phyloP scores from a whole-genome alignment of 2,329 filamentous ascomycete species.

The Monilinia polystroma region DNA sequence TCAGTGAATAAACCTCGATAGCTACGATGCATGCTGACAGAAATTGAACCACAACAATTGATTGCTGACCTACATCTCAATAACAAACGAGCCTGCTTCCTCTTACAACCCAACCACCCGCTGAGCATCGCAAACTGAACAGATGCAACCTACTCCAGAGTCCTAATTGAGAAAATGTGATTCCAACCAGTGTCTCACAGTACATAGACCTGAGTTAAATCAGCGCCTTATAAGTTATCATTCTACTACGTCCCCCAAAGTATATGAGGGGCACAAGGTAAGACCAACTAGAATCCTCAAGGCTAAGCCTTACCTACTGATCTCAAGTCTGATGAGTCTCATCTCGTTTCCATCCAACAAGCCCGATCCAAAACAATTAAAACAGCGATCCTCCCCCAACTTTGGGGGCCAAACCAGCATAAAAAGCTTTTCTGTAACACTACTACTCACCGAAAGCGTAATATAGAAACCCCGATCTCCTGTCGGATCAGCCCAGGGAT shows the following conservation, averaged over 20 bases:
- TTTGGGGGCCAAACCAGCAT: neutral
- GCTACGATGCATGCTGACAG: slow-evolving; percentile 7
- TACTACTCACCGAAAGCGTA: neutral
- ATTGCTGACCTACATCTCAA: neutral
- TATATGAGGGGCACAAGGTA: neutral
- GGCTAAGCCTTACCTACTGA: neutral
- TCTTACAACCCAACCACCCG: neutral
- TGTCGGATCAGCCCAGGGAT: slow-evolving; percentile 5
- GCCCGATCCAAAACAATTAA: neutral
- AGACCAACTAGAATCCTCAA: neutral
- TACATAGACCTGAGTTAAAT: slow-evolving; percentile 4
- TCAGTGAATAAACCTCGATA: too few relatives aligned
- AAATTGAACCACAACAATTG: neutral
- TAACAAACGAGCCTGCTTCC: neutral
- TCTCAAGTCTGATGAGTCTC: neutral
- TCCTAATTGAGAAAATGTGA: neutral
- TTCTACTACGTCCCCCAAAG: neutral
- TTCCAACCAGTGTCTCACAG: neutral
- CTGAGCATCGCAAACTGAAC: neutral
- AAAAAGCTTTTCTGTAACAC: neutral
- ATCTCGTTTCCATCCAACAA: neutral
- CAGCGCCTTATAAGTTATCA: neutral
- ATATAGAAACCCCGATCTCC: neutral
- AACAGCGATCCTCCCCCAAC: slow-evolving; percentile 1
- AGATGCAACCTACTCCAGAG: neutral